These are phyloP conservation scores for Russula brevipes DNA, from an alignment of 768 basidiomycete species.

Conservation along the genomic window DNA sequence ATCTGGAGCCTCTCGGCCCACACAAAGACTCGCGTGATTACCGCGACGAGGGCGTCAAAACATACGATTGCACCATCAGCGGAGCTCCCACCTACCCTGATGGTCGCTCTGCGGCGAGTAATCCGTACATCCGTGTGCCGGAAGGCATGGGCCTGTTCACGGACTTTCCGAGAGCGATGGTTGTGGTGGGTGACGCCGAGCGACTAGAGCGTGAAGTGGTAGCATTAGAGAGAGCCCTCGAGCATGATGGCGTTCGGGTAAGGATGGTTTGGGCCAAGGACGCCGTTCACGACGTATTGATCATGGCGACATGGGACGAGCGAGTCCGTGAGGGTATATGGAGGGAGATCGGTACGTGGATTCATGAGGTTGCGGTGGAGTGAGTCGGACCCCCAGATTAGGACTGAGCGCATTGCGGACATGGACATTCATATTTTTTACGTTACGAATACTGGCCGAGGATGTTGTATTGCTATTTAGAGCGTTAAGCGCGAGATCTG, in stretches of 20 bases:
- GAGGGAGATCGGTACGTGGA: constrained; percentile 23
- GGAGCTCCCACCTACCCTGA: neutral
- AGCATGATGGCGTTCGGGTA: constrained; percentile 25
- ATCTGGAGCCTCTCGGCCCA: constrained; percentile 29
- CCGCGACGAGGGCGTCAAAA: constrained; percentile 25
- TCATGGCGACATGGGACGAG: constrained; percentile 24
- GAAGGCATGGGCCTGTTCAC: constrained; percentile 41
- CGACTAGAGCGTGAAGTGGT: constrained; percentile 45
- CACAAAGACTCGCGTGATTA: constrained; percentile 25
- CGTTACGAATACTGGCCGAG: too few relatives aligned
- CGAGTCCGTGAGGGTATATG: constrained; percentile 24
- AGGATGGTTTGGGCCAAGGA: constrained; percentile 26
- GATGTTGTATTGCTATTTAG: too few relatives aligned
- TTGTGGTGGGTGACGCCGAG: constrained; percentile 50
- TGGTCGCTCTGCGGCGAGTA: constrained; percentile 25
- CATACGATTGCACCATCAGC: constrained; percentile 30
- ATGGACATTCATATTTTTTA: neutral
- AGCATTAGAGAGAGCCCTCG: constrained; percentile 22
- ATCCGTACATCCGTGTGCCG: constrained; percentile 30
- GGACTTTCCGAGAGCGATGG: constrained; percentile 41
- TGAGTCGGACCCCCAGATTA: neutral
- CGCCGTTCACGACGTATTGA: constrained; percentile 23
- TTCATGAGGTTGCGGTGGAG: constrained; percentile 12
- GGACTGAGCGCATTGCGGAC: neutral
- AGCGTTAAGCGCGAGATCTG: too few relatives aligned